Evolutionary conservation across 2,329 filamentous ascomycete genomes (phyloP).

Genomic region (Paecilomyces formosus): DNA sequence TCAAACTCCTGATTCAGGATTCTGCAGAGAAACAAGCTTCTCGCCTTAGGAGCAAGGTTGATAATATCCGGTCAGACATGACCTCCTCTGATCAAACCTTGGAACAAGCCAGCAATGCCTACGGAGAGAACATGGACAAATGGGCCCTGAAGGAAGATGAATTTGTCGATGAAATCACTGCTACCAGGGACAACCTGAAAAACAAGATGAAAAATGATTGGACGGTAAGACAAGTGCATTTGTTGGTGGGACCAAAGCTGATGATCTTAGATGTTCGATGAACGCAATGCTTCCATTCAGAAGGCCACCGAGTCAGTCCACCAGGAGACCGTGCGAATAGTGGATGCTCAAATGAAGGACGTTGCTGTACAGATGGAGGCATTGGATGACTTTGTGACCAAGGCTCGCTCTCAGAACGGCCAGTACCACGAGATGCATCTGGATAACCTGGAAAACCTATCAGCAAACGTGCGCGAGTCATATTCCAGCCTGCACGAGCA

Average conservation of each 20-base stretch:
- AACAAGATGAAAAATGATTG: constrained; percentile 79
- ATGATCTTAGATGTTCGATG: constrained; percentile 55
- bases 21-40: constrained; percentile 67
- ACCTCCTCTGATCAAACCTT: constrained; percentile 57
- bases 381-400: constrained; percentile 81
- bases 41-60: constrained; percentile 59
- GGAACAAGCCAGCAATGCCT: constrained; percentile 57
- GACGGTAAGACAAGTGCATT: constrained; percentile 49
- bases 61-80: constrained; percentile 58
- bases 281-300: constrained; percentile 77
- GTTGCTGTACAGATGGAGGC: constrained; percentile 83
- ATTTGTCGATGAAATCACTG: constrained; percentile 63
- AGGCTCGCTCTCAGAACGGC: constrained; percentile 73
- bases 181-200: constrained; percentile 71
- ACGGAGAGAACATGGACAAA: constrained; percentile 62
- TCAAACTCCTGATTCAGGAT: constrained; percentile 66
- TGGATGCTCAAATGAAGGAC: constrained; percentile 80
- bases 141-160: constrained; percentile 65
- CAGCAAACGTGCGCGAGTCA: constrained; percentile 62
- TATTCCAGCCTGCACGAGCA: constrained; percentile 65
- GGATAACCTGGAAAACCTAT: constrained; percentile 58
- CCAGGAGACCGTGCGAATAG: constrained; percentile 79
- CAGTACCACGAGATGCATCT: constrained; percentile 65
- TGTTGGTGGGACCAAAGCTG: constrained; percentile 13
- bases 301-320: constrained; percentile 80